Conservation (phyloP, 257 asterid species). For the Henckelia pumila region DNA sequence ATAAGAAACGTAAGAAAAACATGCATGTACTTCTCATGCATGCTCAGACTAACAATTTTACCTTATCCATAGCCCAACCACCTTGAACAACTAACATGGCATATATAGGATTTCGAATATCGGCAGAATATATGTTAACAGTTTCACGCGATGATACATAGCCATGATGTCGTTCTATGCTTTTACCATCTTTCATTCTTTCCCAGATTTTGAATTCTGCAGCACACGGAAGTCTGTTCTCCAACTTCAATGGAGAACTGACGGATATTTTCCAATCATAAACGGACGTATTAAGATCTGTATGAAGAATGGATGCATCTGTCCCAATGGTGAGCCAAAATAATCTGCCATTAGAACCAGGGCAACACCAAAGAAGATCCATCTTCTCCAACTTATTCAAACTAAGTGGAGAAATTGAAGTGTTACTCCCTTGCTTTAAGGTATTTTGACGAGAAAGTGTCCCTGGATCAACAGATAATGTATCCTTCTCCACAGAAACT, state of each 20-base stretch:
- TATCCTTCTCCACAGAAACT: constrained; percentile 69
- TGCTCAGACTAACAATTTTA: constrained; percentile 29
- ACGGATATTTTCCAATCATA: constrained; percentile 95
- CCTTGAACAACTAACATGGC: constrained; percentile 66
- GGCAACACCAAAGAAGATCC: constrained; percentile 86
- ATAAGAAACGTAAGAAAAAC: too few species aligned
- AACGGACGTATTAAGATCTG: constrained; percentile 83
- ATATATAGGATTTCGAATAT: constrained; percentile 78
- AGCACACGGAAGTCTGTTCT: constrained; percentile 92
- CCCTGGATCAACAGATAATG: constrained; percentile 61
- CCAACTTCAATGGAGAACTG: constrained; percentile 85
- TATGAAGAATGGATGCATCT: constrained; percentile 90
- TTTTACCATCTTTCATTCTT: constrained; percentile 68
- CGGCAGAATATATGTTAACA: constrained; percentile 81
- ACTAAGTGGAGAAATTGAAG: constrained; percentile 58
- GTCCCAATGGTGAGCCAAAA: constrained; percentile 87
- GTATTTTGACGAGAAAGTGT: constrained; percentile 65
- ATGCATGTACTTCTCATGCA: too few species aligned
- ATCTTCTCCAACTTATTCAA: constrained; percentile 86
- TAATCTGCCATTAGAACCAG: constrained; percentile 61
- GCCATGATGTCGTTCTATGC: constrained; percentile 75
- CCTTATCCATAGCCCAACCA: constrained; percentile 98
- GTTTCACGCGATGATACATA: constrained; percentile 74
- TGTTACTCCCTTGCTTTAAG: constrained; percentile 50
- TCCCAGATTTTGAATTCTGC: constrained; percentile 79